phyloP scores from a whole-genome alignment of 1,284 basidiomycete genomes.

The Pseudozyma pruni region DNA sequence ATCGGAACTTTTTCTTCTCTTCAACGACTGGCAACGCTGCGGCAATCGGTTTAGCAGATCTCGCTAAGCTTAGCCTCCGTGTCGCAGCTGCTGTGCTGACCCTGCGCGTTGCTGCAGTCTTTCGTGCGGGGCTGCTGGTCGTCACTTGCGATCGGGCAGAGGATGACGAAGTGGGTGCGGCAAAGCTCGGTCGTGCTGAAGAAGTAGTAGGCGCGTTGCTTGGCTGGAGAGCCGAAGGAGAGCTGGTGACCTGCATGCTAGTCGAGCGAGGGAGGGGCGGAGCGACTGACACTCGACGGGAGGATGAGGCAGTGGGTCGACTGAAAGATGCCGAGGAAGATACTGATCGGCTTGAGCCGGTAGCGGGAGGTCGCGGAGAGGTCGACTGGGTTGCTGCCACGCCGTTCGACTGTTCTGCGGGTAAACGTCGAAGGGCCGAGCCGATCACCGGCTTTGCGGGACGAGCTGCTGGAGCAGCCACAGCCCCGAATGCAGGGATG shows the following conservation, averaged over 20 bases:
- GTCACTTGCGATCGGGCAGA: slow-evolving; percentile 22
- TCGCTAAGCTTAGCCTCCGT: slow-evolving; percentile 16
- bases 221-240: slow-evolving; percentile 7
- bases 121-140: slow-evolving; percentile 19
- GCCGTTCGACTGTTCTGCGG: slow-evolving; percentile 14
- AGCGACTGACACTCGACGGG: slow-evolving; percentile 7
- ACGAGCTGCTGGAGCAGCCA: background rate
- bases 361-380: background rate
- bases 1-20: slow-evolving; percentile 81
- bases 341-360: slow-evolving; percentile 7
- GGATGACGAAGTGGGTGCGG: slow-evolving; percentile 40
- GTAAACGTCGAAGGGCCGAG: slow-evolving; percentile 23
- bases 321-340: slow-evolving; percentile 13
- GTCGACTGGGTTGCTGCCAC: background rate
- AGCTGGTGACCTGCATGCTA: slow-evolving; percentile 29
- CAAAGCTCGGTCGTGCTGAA: slow-evolving; percentile 25
- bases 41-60: background rate
- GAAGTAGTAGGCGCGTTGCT: background rate
- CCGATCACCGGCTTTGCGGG: slow-evolving; percentile 6
- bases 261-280: slow-evolving; percentile 15
- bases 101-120: slow-evolving; percentile 10
- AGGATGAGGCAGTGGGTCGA: slow-evolving; percentile 3
- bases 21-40: slow-evolving; percentile 15
- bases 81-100: slow-evolving; percentile 10
- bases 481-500: background rate